Evolutionary conservation across 2,329 filamentous ascomycete species (phyloP), one percentile per base, ranked within the genome.

Genomic region (Colletotrichum chlorophyti): DNA sequence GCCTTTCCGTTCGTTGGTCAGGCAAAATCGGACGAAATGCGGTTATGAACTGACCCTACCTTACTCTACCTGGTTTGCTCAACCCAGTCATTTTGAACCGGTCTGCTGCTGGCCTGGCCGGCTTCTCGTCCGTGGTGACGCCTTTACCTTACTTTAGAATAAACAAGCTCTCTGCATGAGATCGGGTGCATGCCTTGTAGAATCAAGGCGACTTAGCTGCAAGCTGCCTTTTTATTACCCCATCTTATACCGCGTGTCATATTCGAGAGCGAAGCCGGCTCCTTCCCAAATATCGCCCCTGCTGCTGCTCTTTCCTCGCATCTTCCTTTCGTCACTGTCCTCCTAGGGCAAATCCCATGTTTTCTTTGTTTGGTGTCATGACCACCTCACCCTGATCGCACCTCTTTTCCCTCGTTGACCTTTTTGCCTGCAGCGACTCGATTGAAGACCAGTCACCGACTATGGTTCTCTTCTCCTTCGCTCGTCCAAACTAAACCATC

Each of bases 111-210:
- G n/a, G n/a, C n/a, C n/a, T n/a, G n/a, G n/a, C n/a, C n/a, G n/a
- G n/a, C n/a, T n/a, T 49, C 23, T 34, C 24, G 47, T 50, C 27
- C 7, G 38, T 46, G 10, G 29, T 50, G n/a, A 50, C 17, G 45
- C 23, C 41, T 17, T 41, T 10, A 17, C 29, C 31, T 50, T 12
- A 31, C 29, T 35, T 11, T 15, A 5, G 12, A 23, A 31, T 43
- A 60, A 49, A 60, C 45, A 60, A 55, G 37, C 43, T 57, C 51
- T 23, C 34, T 49, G 34, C 46, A 49, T 31, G 8, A 23, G 46
- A 26, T 24, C 32, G n/a, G n/a, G n/a, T n/a, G n/a, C n/a, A n/a
- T n/a, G n/a, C n/a, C n/a, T n/a, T n/a, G n/a, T n/a, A n/a, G n/a
- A n/a, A n/a, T n/a, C n/a, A n/a, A n/a, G n/a, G n/a, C n/a, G n/a